Evolutionary conservation across 805 yeast genomes (phyloP), one percentile per base, ranked within the genome.

Genomic region (Ogataea philodendri): DNA sequence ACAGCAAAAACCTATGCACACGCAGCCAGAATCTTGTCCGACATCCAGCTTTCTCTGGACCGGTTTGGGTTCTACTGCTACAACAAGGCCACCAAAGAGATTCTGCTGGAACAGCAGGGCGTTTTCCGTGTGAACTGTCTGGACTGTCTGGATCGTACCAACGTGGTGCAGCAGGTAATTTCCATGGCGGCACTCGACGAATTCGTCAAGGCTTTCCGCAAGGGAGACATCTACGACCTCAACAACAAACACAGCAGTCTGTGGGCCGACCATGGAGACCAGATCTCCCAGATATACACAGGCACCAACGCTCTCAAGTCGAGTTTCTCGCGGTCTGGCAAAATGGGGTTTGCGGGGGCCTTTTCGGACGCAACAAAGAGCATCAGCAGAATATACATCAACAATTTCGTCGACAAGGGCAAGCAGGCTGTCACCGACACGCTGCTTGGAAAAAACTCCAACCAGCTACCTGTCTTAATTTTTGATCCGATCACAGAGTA

Each of bases 201-300:
- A 7, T 74, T 78, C 44, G 43, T 76, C 19, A 66, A 65, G 32
- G 60, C 62, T 20, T 46, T 67, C 31, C 49, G 62, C 24, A 44
- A 52, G 7, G 47, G 59, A 4, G 50, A 46, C 26, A 22, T 27
- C 14, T 41, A 73, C 15, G 90, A 80, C 13, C 63, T 85, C 16
- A 71, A 79, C 55, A 62, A 68, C n/a, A 81, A 80, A 37, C 96
- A 89, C 47, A 85, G 89, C 48, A 74, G 84, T 5, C 64, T 93
- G 13, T 93, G 98, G 98, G 99, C 99, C 1, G 96, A 93, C 59
- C 93, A 93, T 59, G 99, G 98, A 38, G 98, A 93, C 60, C 95
- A 87, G 47, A 80, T 93, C 4, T 86, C 96, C 3, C 94, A 86
- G 57, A 90, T 93, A 11, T 93, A 93, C 61, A 90, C 98, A 0